These are phyloP conservation scores for Centrapalus pauciflorus DNA, from an alignment of 129 eudicot genomes.

Conservation along the genomic window DNA sequence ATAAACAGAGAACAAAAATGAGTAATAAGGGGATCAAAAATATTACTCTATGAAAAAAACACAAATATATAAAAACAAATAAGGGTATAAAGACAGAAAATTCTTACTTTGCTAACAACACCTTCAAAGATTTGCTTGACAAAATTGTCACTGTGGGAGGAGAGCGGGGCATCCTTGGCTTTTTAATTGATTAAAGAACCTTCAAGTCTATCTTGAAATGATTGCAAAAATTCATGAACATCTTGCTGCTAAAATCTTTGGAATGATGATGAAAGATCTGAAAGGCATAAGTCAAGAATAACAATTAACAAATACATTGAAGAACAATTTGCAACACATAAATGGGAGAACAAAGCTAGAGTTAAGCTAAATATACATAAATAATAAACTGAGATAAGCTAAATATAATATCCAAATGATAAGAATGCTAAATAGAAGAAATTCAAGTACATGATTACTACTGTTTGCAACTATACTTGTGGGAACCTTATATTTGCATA, in stretches of 20 bases:
- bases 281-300: slow-evolving; percentile 27
- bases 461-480: too few relatives aligned
- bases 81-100: background rate
- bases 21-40: background rate
- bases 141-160: slow-evolving; percentile 25
- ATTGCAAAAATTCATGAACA: slow-evolving; percentile 69
- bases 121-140: slow-evolving; percentile 65
- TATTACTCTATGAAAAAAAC: too few relatives aligned
- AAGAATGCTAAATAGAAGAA: too few relatives aligned
- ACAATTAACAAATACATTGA: slow-evolving; percentile 11
- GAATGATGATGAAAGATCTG: slow-evolving; percentile 50
- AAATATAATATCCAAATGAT: too few relatives aligned
- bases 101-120: slow-evolving; percentile 57
- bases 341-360: too few relatives aligned
- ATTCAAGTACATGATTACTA: too few relatives aligned
- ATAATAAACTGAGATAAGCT: too few relatives aligned
- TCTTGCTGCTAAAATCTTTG: slow-evolving; percentile 60
- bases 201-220: slow-evolving; percentile 57
- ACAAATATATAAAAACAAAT: background rate
- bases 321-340: too few relatives aligned
- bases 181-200: slow-evolving; percentile 26
- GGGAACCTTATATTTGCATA: too few relatives aligned
- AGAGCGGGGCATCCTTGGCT: background rate
- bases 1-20: too few relatives aligned
- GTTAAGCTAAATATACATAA: too few relatives aligned